Percentiles rank a stretch among this genome's conserved stretches.
Evolutionary conservation across 257 asterid species (phyloP).

Genomic region (Lavandula angustifolia): DNA sequence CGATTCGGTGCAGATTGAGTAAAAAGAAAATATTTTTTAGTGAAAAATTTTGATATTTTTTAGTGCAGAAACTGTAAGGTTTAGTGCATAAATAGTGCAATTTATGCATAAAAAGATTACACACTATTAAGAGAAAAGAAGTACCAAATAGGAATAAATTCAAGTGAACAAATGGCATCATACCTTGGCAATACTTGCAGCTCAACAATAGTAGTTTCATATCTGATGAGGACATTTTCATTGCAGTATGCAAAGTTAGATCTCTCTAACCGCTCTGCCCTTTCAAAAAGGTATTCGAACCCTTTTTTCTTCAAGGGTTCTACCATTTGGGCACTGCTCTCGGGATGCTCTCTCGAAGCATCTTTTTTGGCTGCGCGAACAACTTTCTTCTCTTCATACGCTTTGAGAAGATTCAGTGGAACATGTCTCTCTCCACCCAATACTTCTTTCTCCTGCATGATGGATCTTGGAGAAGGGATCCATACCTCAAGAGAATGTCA

Average conservation of each 20-base stretch:
- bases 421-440: conserved; percentile 82
- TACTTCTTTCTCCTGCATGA: conserved; percentile 61
- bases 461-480: conserved; percentile 57
- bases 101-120: too few species aligned
- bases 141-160: too few species aligned
- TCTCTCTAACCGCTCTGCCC: conserved; percentile 59
- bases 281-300: conserved; percentile 67
- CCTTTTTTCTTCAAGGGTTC: conserved; percentile 50
- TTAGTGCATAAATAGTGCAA: too few species aligned
- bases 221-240: conserved; percentile 72
- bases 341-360: conserved; percentile 39
- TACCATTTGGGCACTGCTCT: conserved; percentile 31
- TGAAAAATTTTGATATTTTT: too few species aligned
- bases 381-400: conserved; percentile 66
- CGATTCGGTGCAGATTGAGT: too few species aligned
- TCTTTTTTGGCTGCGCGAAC: conserved; percentile 62
- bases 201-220: conserved; percentile 24
- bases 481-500: conserved; percentile 65
- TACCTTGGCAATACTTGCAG: conserved; percentile 76
- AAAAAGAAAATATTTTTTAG: too few species aligned
- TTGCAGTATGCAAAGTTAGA: conserved; percentile 70
- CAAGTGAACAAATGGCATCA: too few species aligned
- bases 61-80: too few species aligned
- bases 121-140: too few species aligned
- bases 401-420: conserved; percentile 77